These are phyloP conservation scores for Mytilinidion resinicola DNA, from an alignment of 495 filamentous ascomycete species.

Conservation along the genomic window DNA sequence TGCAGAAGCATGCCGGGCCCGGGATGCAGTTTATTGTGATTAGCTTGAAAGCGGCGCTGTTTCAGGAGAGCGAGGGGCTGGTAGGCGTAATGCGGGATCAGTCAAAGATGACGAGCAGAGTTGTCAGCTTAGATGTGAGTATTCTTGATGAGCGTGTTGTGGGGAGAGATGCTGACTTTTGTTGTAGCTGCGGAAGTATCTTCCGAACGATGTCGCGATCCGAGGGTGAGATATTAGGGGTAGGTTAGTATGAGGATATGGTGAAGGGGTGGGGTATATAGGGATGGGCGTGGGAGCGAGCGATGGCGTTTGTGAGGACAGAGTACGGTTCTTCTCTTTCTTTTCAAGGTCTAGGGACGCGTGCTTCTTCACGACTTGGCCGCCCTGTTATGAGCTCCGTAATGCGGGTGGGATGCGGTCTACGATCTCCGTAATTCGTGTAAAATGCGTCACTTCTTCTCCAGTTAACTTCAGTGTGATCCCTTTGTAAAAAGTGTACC, in stretches of 20 bases:
- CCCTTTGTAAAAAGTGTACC: too few species aligned
- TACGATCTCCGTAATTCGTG: too few species aligned
- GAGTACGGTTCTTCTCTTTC: too few species aligned
- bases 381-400: too few species aligned
- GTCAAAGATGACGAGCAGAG: conserved; percentile 78
- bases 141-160: not conserved
- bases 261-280: not conserved
- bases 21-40: conserved; percentile 99
- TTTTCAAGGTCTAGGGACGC: too few species aligned
- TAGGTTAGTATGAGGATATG: not conserved
- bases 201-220: not conserved
- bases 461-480: too few species aligned
- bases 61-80: conserved; percentile 87
- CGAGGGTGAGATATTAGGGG: not conserved
- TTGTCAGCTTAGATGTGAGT: conserved; percentile 90
- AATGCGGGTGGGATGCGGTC: too few species aligned
- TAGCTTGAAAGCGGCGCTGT: conserved; percentile 84
- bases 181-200: conserved; percentile 35
- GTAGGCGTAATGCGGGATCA: conserved; percentile 96
- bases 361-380: too few species aligned
- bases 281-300: not conserved
- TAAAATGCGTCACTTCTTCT: too few species aligned
- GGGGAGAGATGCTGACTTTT: conserved; percentile 14
- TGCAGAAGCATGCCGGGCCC: conserved; percentile 85
- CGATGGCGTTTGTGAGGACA: too few species aligned